Evolutionary conservation across 2,329 filamentous ascomycete genomes (phyloP).

Genomic region (Pseudogymnoascus verrucosus): DNA sequence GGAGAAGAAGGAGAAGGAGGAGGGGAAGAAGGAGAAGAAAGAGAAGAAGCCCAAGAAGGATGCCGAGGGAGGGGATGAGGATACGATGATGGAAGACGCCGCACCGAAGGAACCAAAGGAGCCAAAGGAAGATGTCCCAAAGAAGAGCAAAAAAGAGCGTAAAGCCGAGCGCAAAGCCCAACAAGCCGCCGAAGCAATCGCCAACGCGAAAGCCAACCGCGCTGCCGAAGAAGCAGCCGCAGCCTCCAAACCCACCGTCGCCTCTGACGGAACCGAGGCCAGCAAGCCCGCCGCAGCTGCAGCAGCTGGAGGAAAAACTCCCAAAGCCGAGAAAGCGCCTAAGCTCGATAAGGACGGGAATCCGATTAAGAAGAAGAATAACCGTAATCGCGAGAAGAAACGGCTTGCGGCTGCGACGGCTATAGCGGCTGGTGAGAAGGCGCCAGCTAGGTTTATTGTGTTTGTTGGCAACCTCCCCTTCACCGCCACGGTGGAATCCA

Average conservation of each 20-base stretch:
- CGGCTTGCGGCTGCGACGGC: conserved; percentile 7
- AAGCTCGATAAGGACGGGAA: conserved; percentile 18
- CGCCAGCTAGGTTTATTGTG: conserved; percentile 56
- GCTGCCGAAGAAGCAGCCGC: neutral
- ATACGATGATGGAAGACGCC: conserved; percentile 23
- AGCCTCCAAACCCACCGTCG: conserved; percentile 8
- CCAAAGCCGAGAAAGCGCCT: conserved; percentile 16
- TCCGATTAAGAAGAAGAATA: conserved; percentile 31
- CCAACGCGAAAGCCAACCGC: conserved; percentile 14
- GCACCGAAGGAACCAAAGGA: conserved; percentile 29
- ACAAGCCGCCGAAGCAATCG: conserved; percentile 22
- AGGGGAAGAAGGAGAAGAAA: conserved; percentile 7
- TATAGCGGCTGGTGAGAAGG: conserved; percentile 16
- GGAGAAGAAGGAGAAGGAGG: conserved; percentile 14
- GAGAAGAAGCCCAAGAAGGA: conserved; percentile 19
- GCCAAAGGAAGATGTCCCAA: conserved; percentile 26
- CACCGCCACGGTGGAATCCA: conserved; percentile 61
- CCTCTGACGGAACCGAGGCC: neutral
- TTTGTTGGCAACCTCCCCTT: conserved; percentile 88
- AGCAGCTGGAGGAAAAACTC: conserved; percentile 15
- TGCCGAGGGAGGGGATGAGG: conserved; percentile 17
- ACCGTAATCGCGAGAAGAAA: conserved; percentile 27
- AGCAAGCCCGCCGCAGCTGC: conserved; percentile 16
- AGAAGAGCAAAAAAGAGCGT: conserved; percentile 31
- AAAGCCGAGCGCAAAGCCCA: conserved; percentile 29